Conservation (phyloP, 192 early-diverging fungal species). For the Haplosporangium gracile region DNA sequence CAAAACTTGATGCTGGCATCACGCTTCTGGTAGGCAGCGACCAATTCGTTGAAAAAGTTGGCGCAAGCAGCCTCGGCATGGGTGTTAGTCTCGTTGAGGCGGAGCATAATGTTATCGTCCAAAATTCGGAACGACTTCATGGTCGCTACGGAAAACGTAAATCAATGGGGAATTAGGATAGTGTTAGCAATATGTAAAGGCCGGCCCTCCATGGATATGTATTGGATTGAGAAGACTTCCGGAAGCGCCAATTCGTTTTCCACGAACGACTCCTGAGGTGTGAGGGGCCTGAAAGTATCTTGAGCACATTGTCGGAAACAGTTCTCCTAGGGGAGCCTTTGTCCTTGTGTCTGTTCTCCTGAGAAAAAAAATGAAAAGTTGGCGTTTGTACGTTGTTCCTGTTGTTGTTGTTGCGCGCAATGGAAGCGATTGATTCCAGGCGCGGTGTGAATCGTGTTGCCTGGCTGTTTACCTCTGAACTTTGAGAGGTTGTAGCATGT, state of each 20-base stretch:
- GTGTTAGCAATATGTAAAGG: not conserved
- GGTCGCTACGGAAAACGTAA: conserved; percentile 54
- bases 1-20: conserved; percentile 78
- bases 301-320: not conserved
- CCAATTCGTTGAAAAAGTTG: conserved; percentile 74
- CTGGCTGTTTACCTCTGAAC: conserved; percentile 64
- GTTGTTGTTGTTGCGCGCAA: too few species aligned
- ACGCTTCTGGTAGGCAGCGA: conserved; percentile 73
- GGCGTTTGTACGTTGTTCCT: not conserved
- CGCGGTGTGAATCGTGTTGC: too few species aligned
- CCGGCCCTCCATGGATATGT: not conserved
- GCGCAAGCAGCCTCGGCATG: conserved; percentile 70
- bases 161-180: not conserved
- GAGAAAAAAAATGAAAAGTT: not conserved
- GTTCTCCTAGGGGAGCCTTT: not conserved
- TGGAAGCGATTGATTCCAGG: too few species aligned
- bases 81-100: conserved; percentile 81
- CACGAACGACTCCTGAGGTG: not conserved
- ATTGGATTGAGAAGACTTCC: not conserved
- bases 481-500: conserved; percentile 75
- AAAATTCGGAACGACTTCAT: conserved; percentile 79
- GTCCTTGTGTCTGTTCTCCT: not conserved
- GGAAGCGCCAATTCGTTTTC: not conserved
- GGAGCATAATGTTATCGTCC: conserved; percentile 87
- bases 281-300: not conserved